Evolutionary conservation across 2,329 filamentous ascomycete species (phyloP).

Genomic region (Colletotrichum plurivorum): DNA sequence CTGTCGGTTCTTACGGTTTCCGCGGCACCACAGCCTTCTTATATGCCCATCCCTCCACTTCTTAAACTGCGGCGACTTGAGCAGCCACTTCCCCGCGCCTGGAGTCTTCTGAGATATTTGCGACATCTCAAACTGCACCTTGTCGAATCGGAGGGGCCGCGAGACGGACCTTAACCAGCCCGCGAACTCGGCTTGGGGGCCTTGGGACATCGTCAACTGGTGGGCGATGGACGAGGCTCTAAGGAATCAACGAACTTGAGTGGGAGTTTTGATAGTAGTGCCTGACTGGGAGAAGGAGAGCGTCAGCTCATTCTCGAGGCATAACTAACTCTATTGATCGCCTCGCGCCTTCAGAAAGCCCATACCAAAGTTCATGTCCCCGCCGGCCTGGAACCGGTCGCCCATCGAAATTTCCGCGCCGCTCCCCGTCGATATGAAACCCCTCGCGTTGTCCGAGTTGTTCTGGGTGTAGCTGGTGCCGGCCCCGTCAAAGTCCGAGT

Average conservation of each 20-base stretch:
- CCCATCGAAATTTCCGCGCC: conserved; percentile 15
- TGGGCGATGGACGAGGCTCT: neutral
- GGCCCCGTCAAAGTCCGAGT: conserved; percentile 17
- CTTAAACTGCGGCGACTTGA: neutral
- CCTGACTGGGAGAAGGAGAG: neutral
- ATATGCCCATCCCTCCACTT: conserved; percentile 7
- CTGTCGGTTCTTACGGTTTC: conserved; percentile 4
- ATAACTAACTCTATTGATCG: neutral
- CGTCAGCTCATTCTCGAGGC: conserved; percentile 4
- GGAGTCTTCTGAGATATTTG: conserved; percentile 10
- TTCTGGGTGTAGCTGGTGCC: neutral
- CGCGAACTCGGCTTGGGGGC: neutral
- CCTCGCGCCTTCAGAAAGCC: neutral
- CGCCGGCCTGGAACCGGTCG: conserved; percentile 1
- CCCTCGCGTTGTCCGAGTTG: conserved; percentile 8
- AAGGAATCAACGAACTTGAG: conserved; percentile 1
- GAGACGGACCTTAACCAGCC: conserved; percentile 16
- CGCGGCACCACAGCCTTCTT: conserved; percentile 19
- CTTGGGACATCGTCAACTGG: neutral
- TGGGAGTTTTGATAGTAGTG: conserved; percentile 1
- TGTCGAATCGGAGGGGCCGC: conserved; percentile 17
- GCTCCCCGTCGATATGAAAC: conserved; percentile 1
- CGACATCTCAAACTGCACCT: conserved; percentile 7
- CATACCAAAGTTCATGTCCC: conserved; percentile 26
- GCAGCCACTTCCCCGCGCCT: neutral